Base-by-base conservation (phyloP, 495 filamentous ascomycete species). In the Astrocystis sublimbata region DNA sequence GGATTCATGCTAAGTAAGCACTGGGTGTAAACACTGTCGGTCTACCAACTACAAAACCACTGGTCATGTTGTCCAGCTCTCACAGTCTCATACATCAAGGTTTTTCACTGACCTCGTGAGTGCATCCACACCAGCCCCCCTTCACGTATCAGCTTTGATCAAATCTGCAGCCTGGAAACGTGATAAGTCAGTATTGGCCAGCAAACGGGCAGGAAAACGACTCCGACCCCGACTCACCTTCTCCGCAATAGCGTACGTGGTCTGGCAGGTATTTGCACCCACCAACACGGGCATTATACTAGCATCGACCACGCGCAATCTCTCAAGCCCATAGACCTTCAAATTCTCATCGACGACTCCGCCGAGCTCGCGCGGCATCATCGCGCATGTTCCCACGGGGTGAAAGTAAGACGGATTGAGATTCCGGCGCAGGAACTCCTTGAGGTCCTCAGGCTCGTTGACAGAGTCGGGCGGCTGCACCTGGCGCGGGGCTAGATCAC, bases 321-420 rank as follows among this genome's bases (percentile, higher is more conserved):
- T 57, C 52, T 67, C 46, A 3, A 76, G 68, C 1, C 76, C 78
- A 52, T 80, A 81, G 7, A 82, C 79, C 62, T 59, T 68, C 12
- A 81, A 61, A 45, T 65, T 60, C 66, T 75, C 69, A 53, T 80
- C 75, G 23, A 82, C 79, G 10, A 82, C 78, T 5, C 85, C 85
- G 13, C 84, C 84, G 1, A 81, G 64, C 59, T 80, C 77, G 40
- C 73, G 68, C 17, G 85, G 84, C 72, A 87, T 68, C 84, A 85
- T 84, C 1, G 80, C 78, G 42, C 78, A 77, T 1, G 84, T 85
- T 31, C 82, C 80, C 1, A 71, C 72, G 8, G 77, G 76, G 50
- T 83, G 78, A 51, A 71, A 81, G 53, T 78, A 73, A 26, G 70
- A 76, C 23, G 77, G 77, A 15, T 56, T 71, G 4, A 78, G 38